Conservation (phyloP, 2,329 filamentous ascomycete species). For the Claviceps pusilla region DNA sequence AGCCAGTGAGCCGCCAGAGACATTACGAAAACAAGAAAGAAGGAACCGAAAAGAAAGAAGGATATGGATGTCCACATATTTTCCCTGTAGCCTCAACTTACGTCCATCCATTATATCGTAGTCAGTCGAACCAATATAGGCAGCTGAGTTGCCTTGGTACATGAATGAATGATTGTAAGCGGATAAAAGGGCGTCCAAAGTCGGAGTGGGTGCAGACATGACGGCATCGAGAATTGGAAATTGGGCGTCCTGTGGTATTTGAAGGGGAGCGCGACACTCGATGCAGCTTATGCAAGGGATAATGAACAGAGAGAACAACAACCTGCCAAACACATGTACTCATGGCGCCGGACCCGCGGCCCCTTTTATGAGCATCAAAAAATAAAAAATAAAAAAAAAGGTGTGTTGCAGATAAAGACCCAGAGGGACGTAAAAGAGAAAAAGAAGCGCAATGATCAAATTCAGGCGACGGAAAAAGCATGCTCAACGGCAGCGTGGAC, state of each 20-base stretch:
- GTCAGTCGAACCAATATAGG: neutral
- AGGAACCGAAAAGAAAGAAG: neutral
- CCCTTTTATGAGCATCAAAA: neutral
- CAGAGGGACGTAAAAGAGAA: neutral
- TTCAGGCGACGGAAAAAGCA: neutral
- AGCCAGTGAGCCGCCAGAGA: neutral
- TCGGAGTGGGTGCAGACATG: slow-evolving; percentile 2
- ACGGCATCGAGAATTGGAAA: neutral
- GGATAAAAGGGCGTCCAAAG: neutral
- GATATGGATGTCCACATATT: neutral
- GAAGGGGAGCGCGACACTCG: neutral
- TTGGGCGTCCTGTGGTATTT: neutral
- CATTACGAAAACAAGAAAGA: no score
- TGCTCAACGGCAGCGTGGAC: neutral
- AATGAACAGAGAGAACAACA: neutral
- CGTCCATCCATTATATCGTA: slow-evolving; percentile 14
- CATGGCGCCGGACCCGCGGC: neutral
- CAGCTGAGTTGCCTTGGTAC: slow-evolving; percentile 1
- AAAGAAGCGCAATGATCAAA: neutral
- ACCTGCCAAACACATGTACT: neutral
- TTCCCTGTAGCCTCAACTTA: slow-evolving; percentile 5
- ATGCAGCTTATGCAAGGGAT: slow-evolving; percentile 1
- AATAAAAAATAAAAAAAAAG: no score
- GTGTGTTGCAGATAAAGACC: neutral
- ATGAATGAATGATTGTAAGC: neutral